Percentiles rank a stretch among this genome's conserved stretches.
phyloP scores from a whole-genome alignment of 179 eudicot genomes.

The Silene coronaria region DNA sequence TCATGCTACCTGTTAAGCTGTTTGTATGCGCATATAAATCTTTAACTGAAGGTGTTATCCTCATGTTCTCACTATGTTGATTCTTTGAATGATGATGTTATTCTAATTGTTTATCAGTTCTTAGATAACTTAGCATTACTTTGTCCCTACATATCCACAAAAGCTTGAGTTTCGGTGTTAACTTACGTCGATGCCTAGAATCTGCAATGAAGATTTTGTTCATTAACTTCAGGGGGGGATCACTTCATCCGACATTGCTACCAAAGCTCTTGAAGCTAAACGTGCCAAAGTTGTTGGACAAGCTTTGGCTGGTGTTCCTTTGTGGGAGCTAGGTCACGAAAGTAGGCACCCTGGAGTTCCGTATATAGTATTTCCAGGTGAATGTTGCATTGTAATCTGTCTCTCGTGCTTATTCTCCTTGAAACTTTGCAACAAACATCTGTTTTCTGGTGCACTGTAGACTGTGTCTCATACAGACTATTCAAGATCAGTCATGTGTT shows the following conservation, averaged over 20 bases:
- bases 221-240: conserved; percentile 73
- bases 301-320: conserved; percentile 91
- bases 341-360: conserved; percentile 92
- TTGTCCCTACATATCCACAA: background rate
- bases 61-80: background rate
- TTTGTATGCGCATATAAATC: background rate
- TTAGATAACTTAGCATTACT: background rate
- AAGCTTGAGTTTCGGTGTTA: background rate
- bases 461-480: background rate
- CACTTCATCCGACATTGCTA: conserved; percentile 97
- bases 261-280: conserved; percentile 89
- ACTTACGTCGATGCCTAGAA: background rate
- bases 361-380: conserved; percentile 95
- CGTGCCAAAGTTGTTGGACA: conserved; percentile 86
- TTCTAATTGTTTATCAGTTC: background rate
- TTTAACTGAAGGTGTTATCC: background rate
- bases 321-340: conserved; percentile 91
- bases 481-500: background rate
- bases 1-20: background rate
- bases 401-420: conserved; percentile 8
- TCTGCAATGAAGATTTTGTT: conserved; percentile 5
- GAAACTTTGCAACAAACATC: conserved; percentile 4
- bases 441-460: background rate
- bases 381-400: conserved; percentile 33
- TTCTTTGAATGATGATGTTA: background rate